Conservation (phyloP, 2,329 filamentous ascomycete genomes). For the Colletotrichum australisinense region DNA sequence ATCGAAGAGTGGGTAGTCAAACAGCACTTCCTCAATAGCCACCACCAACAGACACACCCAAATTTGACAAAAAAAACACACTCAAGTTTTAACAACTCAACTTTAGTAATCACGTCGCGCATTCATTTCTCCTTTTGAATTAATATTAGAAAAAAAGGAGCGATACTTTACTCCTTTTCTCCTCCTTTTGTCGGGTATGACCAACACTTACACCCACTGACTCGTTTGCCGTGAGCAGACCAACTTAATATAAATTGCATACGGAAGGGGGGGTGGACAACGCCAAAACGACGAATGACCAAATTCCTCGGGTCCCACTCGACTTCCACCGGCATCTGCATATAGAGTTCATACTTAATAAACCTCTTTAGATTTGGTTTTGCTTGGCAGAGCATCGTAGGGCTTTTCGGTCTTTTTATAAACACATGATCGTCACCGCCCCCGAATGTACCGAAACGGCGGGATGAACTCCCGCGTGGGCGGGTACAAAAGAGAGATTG, state of each 20-base stretch:
- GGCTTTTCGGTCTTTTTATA: too few relatives aligned
- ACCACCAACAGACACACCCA: too few relatives aligned
- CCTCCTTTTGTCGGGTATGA: too few relatives aligned
- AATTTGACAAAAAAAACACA: too few relatives aligned
- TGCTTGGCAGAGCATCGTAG: not conserved
- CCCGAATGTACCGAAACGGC: not conserved
- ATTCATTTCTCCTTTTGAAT: too few relatives aligned
- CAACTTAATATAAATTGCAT: slow-evolving; percentile 23
- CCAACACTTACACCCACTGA: slow-evolving; percentile 1
- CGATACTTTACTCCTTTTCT: too few relatives aligned
- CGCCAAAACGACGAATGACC: not conserved
- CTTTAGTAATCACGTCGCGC: too few relatives aligned
- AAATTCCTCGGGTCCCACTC: not conserved
- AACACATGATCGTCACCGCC: not conserved
- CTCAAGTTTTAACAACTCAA: too few relatives aligned
- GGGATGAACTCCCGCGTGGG: too few relatives aligned
- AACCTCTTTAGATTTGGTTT: not conserved
- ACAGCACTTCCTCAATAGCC: too few relatives aligned
- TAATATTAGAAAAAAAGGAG: too few relatives aligned
- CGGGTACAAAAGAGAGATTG: not conserved
- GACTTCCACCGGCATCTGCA: not conserved
- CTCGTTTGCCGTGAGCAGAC: not conserved
- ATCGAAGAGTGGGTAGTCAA: too few relatives aligned
- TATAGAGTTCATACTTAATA: not conserved
- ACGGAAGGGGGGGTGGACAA: not conserved